Evolutionary conservation across 2,329 filamentous ascomycete genomes (phyloP).

Genomic region (Tothia fuscella): DNA sequence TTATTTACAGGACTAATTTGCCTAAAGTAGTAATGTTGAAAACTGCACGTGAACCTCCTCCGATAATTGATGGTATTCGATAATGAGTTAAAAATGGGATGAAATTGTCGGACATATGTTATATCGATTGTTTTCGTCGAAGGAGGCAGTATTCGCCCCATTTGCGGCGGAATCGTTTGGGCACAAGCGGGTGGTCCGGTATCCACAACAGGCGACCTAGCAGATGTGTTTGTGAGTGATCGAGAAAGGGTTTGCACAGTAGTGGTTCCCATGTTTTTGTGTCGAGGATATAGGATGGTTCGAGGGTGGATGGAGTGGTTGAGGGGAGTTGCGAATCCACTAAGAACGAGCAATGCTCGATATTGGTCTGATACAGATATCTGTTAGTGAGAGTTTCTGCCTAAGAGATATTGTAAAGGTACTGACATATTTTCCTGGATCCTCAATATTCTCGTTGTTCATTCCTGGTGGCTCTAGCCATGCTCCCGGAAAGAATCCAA

Average conservation of each 20-base stretch:
- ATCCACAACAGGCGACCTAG: conserved; percentile 73
- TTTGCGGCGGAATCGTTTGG: conserved; percentile 55
- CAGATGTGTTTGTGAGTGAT: conserved; percentile 60
- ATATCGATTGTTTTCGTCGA: conserved; percentile 33
- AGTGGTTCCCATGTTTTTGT: conserved; percentile 64
- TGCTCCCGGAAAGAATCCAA: conserved; percentile 69
- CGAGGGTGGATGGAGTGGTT: conserved; percentile 47
- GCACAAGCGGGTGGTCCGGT: conserved; percentile 58
- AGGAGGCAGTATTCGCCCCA: conserved; percentile 89
- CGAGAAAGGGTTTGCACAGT: conserved; percentile 67
- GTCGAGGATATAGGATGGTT: conserved; percentile 72
- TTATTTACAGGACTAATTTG: too few species aligned
- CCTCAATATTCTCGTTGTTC: conserved; percentile 86
- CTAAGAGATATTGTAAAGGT: background rate
- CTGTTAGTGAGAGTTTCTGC: background rate
- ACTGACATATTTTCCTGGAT: conserved; percentile 70
- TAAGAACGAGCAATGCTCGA: conserved; percentile 66
- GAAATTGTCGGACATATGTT: background rate
- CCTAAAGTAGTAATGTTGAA: too few species aligned
- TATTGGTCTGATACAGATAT: conserved; percentile 41
- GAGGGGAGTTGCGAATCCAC: conserved; percentile 74
- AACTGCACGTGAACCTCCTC: too few species aligned
- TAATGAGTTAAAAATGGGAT: background rate
- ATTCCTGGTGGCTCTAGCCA: conserved; percentile 73
- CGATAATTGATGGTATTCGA: background rate